Conservation (phyloP, 2,329 filamentous ascomycete genomes). For the Colletotrichum sp. region DNA sequence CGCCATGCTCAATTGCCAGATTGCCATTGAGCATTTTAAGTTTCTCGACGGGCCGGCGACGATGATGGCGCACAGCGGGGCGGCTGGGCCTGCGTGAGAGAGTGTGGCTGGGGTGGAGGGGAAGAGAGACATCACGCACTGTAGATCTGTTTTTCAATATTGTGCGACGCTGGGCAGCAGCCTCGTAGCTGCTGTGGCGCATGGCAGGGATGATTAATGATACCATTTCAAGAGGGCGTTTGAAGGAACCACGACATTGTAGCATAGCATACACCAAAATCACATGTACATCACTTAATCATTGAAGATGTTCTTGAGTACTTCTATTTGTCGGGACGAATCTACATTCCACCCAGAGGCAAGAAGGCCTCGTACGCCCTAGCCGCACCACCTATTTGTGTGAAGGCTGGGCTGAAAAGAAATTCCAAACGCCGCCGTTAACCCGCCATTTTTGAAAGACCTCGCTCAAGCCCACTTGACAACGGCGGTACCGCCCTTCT, state of each 20-base stretch:
- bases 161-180: not conserved
- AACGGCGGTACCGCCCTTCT: slow-evolving; percentile 67
- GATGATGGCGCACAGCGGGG: slow-evolving; percentile 21
- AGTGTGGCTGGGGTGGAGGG: not conserved
- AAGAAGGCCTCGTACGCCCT: not conserved
- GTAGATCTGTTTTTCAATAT: not conserved
- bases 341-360: slow-evolving; percentile 19
- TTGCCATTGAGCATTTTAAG: slow-evolving; percentile 83
- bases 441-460: not conserved
- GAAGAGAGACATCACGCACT: not conserved
- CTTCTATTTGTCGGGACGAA: slow-evolving; percentile 10
- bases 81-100: not conserved
- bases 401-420: not conserved
- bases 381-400: not conserved
- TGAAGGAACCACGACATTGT: not conserved
- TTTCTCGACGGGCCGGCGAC: slow-evolving; percentile 59
- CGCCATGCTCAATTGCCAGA: slow-evolving; percentile 87
- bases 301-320: not conserved
- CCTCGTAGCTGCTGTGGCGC: not conserved
- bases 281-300: not conserved
- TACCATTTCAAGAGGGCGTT: slow-evolving; percentile 18
- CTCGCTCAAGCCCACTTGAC: slow-evolving; percentile 58
- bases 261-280: not conserved
- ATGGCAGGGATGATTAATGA: slow-evolving; percentile 21
- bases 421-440: slow-evolving; percentile 18